These are phyloP conservation scores for Cercophora samala DNA, from an alignment of 495 filamentous ascomycete genomes.

Conservation along the genomic window DNA sequence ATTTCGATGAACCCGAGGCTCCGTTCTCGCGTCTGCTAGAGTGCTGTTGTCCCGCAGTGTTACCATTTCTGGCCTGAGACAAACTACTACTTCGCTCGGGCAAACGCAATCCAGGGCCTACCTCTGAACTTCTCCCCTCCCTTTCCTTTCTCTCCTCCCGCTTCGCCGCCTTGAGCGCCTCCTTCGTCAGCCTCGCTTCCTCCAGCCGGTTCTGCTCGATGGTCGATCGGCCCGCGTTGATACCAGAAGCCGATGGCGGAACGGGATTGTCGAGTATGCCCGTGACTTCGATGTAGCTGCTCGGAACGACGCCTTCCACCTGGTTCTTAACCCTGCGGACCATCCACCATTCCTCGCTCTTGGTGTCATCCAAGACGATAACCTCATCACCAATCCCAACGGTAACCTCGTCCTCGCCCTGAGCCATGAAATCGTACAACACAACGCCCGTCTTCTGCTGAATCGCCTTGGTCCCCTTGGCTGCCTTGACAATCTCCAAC, in stretches of 20 bases:
- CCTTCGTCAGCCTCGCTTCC: constrained; percentile 74
- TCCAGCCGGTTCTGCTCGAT: constrained; percentile 82
- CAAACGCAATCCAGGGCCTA: constrained; percentile 69
- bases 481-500: constrained; percentile 80
- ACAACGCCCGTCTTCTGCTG: constrained; percentile 75
- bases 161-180: constrained; percentile 60
- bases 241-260: constrained; percentile 46
- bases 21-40: constrained; percentile 63
- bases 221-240: constrained; percentile 65
- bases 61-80: constrained; percentile 52
- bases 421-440: constrained; percentile 93
- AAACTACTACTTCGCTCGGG: constrained; percentile 68
- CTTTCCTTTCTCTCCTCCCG: constrained; percentile 52
- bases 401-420: constrained; percentile 94
- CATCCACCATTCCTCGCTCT: constrained; percentile 98
- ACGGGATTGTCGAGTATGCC: constrained; percentile 50
- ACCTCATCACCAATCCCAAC: constrained; percentile 90
- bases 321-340: constrained; percentile 85
- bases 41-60: constrained; percentile 61
- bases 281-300: constrained; percentile 88
- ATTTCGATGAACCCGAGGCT: constrained; percentile 38
- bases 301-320: constrained; percentile 95
- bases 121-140: constrained; percentile 56
- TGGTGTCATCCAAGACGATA: constrained; percentile 79
- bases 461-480: constrained; percentile 49